Conservation (phyloP, 192 early-diverging fungal species). For the Ambispora gerdemannii region DNA sequence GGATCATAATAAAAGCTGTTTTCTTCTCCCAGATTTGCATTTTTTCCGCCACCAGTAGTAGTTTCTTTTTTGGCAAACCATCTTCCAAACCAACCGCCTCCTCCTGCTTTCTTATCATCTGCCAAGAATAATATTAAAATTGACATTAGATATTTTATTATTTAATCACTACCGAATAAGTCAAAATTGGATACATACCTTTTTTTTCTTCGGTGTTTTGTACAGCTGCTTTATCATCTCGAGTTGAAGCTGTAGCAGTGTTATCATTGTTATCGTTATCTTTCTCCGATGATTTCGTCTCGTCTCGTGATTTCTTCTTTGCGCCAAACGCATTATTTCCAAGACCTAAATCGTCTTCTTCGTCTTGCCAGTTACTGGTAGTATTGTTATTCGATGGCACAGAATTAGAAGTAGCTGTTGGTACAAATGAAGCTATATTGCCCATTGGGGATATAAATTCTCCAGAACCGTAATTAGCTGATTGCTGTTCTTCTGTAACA, state of each 20-base stretch:
- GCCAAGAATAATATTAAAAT: neutral
- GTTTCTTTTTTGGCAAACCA: conserved; percentile 27
- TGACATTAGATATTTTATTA: neutral
- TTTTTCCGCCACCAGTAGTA: conserved; percentile 3
- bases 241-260: neutral
- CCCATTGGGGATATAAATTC: conserved; percentile 27
- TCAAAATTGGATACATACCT: neutral
- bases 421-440: neutral
- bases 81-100: conserved; percentile 23
- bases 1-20: conserved; percentile 85
- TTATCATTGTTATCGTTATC: neutral
- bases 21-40: conserved; percentile 83
- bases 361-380: conserved; percentile 8
- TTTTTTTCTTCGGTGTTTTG: neutral
- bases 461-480: neutral
- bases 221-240: neutral
- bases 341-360: conserved; percentile 23
- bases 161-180: neutral
- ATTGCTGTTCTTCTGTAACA: neutral
- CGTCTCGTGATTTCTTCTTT: neutral
- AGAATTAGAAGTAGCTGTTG: neutral
- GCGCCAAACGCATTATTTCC: conserved; percentile 23
- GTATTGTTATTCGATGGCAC: neutral
- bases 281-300: neutral
- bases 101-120: neutral